These are phyloP conservation scores for Biscogniauxia marginata DNA, from an alignment of 2,329 filamentous ascomycete species.

Conservation along the genomic window DNA sequence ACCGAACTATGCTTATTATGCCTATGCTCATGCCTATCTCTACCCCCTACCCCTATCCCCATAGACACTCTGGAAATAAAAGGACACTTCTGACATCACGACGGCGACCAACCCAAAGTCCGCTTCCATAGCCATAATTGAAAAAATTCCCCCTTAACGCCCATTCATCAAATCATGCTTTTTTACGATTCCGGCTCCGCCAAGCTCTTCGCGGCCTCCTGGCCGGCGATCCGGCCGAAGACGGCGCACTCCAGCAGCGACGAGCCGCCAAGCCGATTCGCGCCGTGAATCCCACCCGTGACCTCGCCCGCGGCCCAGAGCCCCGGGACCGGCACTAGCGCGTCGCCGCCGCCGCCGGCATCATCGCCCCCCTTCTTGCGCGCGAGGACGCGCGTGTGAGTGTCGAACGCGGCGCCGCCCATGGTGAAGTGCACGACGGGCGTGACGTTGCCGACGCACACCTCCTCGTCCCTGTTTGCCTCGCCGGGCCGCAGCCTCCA, in stretches of 20 bases:
- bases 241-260: conserved; percentile 64
- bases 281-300: conserved; percentile 63
- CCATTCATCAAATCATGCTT: background rate
- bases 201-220: conserved; percentile 39
- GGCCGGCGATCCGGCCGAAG: conserved; percentile 59
- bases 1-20: too few species aligned
- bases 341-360: too few species aligned
- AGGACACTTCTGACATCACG: too few species aligned
- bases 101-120: too few species aligned
- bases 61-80: too few species aligned
- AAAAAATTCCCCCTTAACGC: background rate
- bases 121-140: too few species aligned
- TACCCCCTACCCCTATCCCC: too few species aligned
- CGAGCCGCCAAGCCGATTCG: conserved; percentile 60
- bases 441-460: conserved; percentile 60
- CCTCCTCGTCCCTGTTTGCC: conserved; percentile 47
- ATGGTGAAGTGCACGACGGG: conserved; percentile 67
- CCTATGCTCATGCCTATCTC: too few species aligned
- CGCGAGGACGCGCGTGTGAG: conserved; percentile 50
- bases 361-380: conserved; percentile 33
- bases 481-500: conserved; percentile 50
- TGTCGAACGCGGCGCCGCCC: conserved; percentile 60
- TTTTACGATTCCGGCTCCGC: background rate
- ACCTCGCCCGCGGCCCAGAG: conserved; percentile 65
- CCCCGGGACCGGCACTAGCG: conserved; percentile 47